Conservation (phyloP, 2,329 filamentous ascomycete species). For the Botryotinia convoluta region DNA sequence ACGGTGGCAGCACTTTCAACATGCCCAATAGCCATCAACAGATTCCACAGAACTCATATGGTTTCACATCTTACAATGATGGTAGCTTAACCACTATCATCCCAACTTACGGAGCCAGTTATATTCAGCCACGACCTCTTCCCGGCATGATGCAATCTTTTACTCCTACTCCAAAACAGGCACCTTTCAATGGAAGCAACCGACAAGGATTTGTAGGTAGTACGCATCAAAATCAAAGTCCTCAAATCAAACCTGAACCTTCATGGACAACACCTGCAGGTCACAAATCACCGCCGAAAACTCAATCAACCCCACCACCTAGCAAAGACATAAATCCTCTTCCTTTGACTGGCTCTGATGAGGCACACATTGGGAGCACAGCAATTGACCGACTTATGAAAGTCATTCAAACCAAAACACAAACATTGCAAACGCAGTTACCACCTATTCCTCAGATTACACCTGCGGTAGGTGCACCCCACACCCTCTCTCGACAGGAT, state of each 20-base stretch:
- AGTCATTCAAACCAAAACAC: constrained; percentile 70
- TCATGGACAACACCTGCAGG: constrained; percentile 27
- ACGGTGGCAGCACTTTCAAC: constrained; percentile 45
- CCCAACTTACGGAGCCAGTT: constrained; percentile 34
- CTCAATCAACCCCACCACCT: neutral
- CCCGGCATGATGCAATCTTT: constrained; percentile 36
- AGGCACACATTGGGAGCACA: constrained; percentile 67
- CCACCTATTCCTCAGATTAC: constrained; percentile 25
- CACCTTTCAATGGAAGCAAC: constrained; percentile 37
- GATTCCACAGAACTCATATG: constrained; percentile 42
- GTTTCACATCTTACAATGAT: constrained; percentile 41
- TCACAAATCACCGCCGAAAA: neutral
- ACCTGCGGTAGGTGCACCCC: constrained; percentile 35
- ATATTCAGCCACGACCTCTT: constrained; percentile 34
- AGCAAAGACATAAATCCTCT: constrained; percentile 23
- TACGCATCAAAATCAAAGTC: constrained; percentile 38
- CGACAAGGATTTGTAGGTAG: constrained; percentile 37
- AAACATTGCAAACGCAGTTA: constrained; percentile 39
- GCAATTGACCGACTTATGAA: constrained; percentile 87
- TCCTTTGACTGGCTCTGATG: constrained; percentile 16
- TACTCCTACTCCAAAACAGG: constrained; percentile 22
- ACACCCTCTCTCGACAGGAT: constrained; percentile 34
- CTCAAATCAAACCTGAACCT: constrained; percentile 41
- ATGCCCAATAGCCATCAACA: constrained; percentile 41
- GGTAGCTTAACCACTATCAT: constrained; percentile 34